phyloP scores from a whole-genome alignment of 768 basidiomycete genomes.

The Rhodotorula sphaerocarpa region DNA sequence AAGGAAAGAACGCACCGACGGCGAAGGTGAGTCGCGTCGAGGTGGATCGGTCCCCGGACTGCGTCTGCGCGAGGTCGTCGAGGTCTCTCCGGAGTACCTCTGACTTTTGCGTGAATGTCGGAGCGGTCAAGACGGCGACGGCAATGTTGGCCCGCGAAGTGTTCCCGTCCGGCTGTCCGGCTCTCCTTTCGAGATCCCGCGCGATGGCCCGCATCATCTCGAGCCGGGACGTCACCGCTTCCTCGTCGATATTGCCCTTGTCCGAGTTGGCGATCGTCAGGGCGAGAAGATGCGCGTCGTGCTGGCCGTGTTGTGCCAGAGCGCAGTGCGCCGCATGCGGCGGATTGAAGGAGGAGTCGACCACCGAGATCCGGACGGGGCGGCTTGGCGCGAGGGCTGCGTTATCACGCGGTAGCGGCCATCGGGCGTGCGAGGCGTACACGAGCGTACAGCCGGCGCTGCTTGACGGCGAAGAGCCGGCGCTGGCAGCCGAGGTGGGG shows the following conservation, averaged over 20 bases:
- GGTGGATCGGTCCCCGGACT: background rate
- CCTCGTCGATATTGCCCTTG: constrained; percentile 53
- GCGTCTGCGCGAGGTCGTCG: constrained; percentile 42
- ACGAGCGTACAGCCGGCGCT: constrained; percentile 45
- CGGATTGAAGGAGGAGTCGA: constrained; percentile 90
- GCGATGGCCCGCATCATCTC: constrained; percentile 78
- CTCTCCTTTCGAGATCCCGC: constrained; percentile 42
- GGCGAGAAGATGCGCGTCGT: constrained; percentile 64
- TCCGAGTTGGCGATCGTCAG: constrained; percentile 81
- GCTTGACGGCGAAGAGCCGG: too few species aligned
- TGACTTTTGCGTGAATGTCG: constrained; percentile 80
- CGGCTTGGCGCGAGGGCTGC: constrained; percentile 6
- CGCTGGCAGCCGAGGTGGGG: background rate
- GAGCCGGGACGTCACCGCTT: constrained; percentile 70
- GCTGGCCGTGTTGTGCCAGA: constrained; percentile 48
- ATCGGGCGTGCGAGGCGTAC: constrained; percentile 54
- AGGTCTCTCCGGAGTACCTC: constrained; percentile 53
- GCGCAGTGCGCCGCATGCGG: constrained; percentile 78
- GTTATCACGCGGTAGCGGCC: constrained; percentile 53
- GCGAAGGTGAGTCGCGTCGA: constrained; percentile 15
- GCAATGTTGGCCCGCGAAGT: constrained; percentile 51
- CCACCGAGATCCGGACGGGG: constrained; percentile 56
- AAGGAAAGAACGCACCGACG: constrained; percentile 11
- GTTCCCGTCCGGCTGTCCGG: background rate
- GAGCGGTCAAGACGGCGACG: constrained; percentile 73